Evolutionary conservation across 176 grass and related monocot genomes (phyloP).

Genomic region (Musa schizocarpa): DNA sequence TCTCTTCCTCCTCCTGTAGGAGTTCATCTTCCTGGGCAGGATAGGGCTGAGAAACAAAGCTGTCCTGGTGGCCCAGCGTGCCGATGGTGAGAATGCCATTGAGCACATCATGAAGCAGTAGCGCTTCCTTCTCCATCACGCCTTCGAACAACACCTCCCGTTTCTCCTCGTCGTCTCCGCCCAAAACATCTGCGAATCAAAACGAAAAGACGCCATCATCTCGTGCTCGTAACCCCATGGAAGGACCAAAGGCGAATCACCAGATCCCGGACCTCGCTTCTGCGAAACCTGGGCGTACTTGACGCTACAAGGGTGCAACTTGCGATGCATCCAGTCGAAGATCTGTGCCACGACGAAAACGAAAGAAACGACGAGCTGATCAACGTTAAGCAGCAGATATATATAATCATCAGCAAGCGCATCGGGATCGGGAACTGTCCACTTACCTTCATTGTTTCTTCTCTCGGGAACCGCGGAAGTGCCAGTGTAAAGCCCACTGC

Average conservation of each 20-base stretch:
- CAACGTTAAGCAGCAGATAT: background rate
- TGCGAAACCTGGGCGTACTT: slow-evolving; percentile 50
- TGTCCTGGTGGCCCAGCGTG: slow-evolving; percentile 53
- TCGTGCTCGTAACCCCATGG: background rate
- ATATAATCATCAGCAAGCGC: background rate
- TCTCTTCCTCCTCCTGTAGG: slow-evolving; percentile 14
- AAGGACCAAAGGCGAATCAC: background rate
- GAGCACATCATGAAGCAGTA: slow-evolving; percentile 79
- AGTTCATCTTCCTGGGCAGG: slow-evolving; percentile 27
- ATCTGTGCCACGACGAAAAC: slow-evolving; percentile 22
- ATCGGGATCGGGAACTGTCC: no score
- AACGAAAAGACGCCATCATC: background rate
- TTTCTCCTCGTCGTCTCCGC: slow-evolving; percentile 5
- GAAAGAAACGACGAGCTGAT: background rate
- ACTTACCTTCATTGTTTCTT: background rate
- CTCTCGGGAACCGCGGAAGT: background rate
- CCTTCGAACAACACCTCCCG: slow-evolving; percentile 28
- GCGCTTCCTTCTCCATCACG: slow-evolving; percentile 53
- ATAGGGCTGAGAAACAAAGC: slow-evolving; percentile 29
- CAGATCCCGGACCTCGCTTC: slow-evolving; percentile 30
- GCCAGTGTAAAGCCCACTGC: background rate
- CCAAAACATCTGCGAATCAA: no score
- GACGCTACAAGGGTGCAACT: slow-evolving; percentile 42
- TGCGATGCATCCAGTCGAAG: slow-evolving; percentile 68
- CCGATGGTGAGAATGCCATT: slow-evolving; percentile 78